Evolutionary conservation across 164 flowering plant genomes (phyloP).

Genomic region (Magnolia sinica): DNA sequence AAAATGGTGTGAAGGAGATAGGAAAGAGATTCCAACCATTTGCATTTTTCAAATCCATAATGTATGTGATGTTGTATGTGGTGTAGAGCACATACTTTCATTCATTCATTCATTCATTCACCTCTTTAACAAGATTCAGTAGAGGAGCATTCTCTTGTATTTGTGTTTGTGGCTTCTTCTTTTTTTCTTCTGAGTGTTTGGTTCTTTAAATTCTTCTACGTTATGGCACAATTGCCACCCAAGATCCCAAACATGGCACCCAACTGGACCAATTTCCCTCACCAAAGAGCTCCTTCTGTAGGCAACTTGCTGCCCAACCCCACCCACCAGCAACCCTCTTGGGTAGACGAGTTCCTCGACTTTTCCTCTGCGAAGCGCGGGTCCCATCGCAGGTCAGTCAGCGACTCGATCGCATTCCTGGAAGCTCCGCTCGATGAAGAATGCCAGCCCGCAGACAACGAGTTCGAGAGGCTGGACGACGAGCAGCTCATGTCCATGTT

Average conservation of each 20-base stretch:
- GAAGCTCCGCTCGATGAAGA: slow-evolving; percentile 36
- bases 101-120: not conserved
- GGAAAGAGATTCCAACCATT: not conserved
- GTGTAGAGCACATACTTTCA: not conserved
- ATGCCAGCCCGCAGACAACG: slow-evolving; percentile 15
- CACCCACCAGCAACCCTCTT: slow-evolving; percentile 28
- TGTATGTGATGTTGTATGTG: not conserved
- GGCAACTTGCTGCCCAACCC: slow-evolving; percentile 16
- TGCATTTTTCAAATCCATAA: not conserved
- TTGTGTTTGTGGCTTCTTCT: not conserved
- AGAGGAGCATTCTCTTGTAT: not conserved
- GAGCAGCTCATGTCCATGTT: slow-evolving; percentile 74
- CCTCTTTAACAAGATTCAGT: not conserved
- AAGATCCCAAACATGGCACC: slow-evolving; percentile 63
- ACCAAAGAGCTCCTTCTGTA: slow-evolving; percentile 38
- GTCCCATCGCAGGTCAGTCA: slow-evolving; percentile 51
- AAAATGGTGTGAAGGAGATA: not conserved
- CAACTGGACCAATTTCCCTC: slow-evolving; percentile 50
- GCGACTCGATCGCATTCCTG: slow-evolving; percentile 65
- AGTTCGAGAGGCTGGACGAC: slow-evolving; percentile 58
- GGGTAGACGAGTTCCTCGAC: slow-evolving; percentile 86
- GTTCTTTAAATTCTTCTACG: not conserved
- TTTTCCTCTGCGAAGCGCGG: slow-evolving; percentile 60
- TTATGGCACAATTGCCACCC: slow-evolving; percentile 87
- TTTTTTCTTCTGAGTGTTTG: not conserved